Percentiles rank a stretch among this genome's conserved stretches.
Evolutionary conservation across 148 eudicot genomes (phyloP).

Genomic region (Diospyros kaki): DNA sequence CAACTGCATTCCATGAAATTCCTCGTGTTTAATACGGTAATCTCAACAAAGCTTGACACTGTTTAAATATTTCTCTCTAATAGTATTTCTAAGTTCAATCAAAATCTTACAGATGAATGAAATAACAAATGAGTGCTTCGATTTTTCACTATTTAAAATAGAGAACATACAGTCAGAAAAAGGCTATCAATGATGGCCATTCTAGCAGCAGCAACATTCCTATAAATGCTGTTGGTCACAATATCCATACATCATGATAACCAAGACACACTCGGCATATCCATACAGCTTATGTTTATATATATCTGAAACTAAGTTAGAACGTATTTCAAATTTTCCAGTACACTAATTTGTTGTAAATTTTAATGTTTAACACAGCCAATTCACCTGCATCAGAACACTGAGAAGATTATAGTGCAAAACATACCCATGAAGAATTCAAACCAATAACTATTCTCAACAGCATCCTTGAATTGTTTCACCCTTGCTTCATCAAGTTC

Average conservation of each 20-base stretch:
- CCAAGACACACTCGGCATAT: no score
- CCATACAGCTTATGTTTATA: no score
- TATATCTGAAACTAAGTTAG: no score
- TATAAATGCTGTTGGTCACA: not conserved
- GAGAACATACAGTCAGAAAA: not conserved
- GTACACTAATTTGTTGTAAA: not conserved
- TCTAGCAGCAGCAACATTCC: not conserved
- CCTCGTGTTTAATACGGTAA: not conserved
- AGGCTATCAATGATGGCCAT: not conserved
- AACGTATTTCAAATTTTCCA: not conserved
- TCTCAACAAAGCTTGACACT: not conserved
- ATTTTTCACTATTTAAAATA: not conserved
- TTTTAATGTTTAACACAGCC: not conserved
- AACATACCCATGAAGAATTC: conserved; percentile 88
- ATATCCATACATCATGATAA: not conserved
- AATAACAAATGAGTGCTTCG: not conserved
- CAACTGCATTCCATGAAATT: not conserved
- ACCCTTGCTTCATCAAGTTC: conserved; percentile 73
- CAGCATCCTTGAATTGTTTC: conserved; percentile 80
- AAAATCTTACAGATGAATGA: not conserved
- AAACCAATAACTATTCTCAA: conserved; percentile 90
- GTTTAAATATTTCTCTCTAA: not conserved
- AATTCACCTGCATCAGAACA: not conserved
- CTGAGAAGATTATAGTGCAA: not conserved
- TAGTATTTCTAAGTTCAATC: not conserved